Conservation (phyloP, 1,139 yeast species). For the Zygoascus hellenicus region DNA sequence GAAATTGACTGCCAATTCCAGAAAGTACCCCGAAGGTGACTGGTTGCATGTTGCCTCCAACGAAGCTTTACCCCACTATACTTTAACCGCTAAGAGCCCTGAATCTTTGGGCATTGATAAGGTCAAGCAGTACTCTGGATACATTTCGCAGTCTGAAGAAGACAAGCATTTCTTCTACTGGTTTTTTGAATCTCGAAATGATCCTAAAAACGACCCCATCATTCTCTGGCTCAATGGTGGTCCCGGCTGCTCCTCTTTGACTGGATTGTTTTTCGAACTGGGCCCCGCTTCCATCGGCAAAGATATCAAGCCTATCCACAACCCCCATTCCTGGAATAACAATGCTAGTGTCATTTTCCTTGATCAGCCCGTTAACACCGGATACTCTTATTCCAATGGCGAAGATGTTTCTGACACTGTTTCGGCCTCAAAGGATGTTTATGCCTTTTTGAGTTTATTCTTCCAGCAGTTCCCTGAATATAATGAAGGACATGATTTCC, state of each 20-base stretch:
- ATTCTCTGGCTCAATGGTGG: conserved; percentile 89
- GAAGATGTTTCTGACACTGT: conserved; percentile 54
- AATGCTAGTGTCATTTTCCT: conserved; percentile 87
- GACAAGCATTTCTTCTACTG: conserved; percentile 82
- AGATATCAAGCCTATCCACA: conserved; percentile 62
- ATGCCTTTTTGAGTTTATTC: conserved; percentile 67
- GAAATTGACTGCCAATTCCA: conserved; percentile 9
- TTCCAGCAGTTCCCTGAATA: conserved; percentile 69
- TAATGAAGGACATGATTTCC: conserved; percentile 50
- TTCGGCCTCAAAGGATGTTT: conserved; percentile 76
- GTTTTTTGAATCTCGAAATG: conserved; percentile 88
- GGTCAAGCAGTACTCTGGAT: conserved; percentile 38
- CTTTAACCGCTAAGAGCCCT: conserved; percentile 31
- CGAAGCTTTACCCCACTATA: conserved; percentile 33
- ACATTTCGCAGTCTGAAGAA: conserved; percentile 42
- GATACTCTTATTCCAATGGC: conserved; percentile 63
- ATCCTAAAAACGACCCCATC: conserved; percentile 78
- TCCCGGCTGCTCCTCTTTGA: conserved; percentile 85
- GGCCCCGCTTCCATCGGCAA: conserved; percentile 76
- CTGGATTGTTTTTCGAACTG: conserved; percentile 86
- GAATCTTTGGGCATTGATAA: conserved; percentile 26
- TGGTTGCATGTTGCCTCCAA: conserved; percentile 25
- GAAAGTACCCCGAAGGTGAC: conserved; percentile 13
- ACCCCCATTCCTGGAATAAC: conserved; percentile 81
- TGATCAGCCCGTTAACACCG: conserved; percentile 94